These are phyloP conservation scores for Boechera divaricarpa DNA, from an alignment of 345 rosid genomes.

Conservation along the genomic window DNA sequence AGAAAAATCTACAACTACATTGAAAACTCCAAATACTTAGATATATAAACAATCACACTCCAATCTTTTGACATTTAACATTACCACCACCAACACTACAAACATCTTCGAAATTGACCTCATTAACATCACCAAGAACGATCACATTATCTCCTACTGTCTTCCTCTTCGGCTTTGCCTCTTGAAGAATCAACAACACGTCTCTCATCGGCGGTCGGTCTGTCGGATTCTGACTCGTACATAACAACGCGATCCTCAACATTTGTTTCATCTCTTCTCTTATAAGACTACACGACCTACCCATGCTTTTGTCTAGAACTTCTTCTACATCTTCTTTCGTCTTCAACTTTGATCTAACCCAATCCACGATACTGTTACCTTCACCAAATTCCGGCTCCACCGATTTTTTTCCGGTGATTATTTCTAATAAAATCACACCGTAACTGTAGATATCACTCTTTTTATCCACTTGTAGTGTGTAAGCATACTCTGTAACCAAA, in stretches of 20 bases:
- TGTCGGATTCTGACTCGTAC: constrained; percentile 78
- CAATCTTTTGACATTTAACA: constrained; percentile 52
- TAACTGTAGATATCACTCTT: constrained; percentile 96
- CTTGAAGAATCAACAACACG: constrained; percentile 89
- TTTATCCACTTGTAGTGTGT: constrained; percentile 91
- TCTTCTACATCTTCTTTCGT: constrained; percentile 62
- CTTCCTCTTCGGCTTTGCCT: constrained; percentile 91
- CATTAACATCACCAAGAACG: constrained; percentile 28
- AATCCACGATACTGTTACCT: constrained; percentile 93
- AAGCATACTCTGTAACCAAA: constrained; percentile 75
- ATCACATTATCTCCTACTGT: constrained; percentile 44
- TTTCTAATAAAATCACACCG: constrained; percentile 91
- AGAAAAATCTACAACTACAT: constrained; percentile 18
- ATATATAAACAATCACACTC: constrained; percentile 56
- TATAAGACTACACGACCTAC: constrained; percentile 67
- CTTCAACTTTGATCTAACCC: constrained; percentile 85
- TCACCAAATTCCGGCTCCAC: constrained; percentile 93
- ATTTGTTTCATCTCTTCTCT: constrained; percentile 94
- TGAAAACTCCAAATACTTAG: constrained; percentile 30
- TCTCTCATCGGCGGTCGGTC: constrained; percentile 99
- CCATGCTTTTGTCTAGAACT: constrained; percentile 73
- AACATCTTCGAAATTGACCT: constrained; percentile 40
- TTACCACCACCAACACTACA: constrained; percentile 34
- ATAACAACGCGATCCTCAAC: constrained; percentile 79
- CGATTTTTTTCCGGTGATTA: constrained; percentile 76